Evolutionary conservation across 768 basidiomycete species (phyloP).

Genomic region (Cystofilobasidium ferigula): DNA sequence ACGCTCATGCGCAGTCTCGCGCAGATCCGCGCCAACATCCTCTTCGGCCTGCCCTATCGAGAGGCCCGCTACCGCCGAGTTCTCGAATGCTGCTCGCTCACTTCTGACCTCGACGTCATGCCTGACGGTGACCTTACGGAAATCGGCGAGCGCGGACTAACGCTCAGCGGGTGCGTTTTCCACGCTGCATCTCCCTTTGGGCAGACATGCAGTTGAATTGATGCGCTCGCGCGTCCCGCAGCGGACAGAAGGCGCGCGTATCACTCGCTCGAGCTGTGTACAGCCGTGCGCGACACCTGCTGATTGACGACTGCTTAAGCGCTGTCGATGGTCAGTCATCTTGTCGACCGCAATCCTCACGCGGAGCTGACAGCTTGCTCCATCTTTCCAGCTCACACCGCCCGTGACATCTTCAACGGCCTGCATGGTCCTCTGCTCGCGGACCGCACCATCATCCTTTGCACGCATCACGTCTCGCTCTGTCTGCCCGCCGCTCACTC

Average conservation of each 20-base stretch:
- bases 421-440: conserved; percentile 30
- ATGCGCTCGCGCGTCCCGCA: conserved; percentile 2
- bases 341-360: not conserved
- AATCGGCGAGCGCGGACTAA: conserved; percentile 36
- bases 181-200: not conserved
- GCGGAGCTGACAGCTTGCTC: not conserved
- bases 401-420: conserved; percentile 33
- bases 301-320: conserved; percentile 34
- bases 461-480: conserved; percentile 36
- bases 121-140: not conserved
- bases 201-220: not conserved
- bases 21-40: conserved; percentile 29
- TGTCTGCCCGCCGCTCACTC: conserved; percentile 32
- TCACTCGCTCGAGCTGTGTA: conserved; percentile 37
- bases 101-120: conserved; percentile 32
- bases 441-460: conserved; percentile 33
- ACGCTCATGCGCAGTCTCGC: not conserved
- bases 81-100: conserved; percentile 30
- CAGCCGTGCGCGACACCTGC: conserved; percentile 34
- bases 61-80: conserved; percentile 31
- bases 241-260: conserved; percentile 33
- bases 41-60: conserved; percentile 36
- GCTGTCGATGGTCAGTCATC: conserved; percentile 33
- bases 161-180: conserved; percentile 25
- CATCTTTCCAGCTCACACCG: conserved; percentile 31